phyloP scores from a whole-genome alignment of 208 protist species.

The Eutreptiella sp. region DNA sequence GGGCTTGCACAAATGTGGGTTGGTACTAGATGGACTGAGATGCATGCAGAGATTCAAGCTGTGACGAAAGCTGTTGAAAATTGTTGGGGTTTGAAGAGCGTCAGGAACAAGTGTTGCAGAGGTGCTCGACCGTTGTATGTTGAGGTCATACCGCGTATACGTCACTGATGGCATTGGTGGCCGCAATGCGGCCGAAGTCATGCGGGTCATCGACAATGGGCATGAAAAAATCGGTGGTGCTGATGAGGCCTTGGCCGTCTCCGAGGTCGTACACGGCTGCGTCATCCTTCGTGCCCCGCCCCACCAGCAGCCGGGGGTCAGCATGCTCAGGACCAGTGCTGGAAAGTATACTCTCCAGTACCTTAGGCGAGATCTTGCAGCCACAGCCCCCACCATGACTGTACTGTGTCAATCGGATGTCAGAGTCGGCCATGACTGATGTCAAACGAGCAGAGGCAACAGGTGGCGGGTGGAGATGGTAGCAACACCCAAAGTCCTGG shows the following conservation, averaged over 20 bases:
- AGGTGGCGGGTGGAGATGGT: too few species aligned
- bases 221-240: conserved; percentile 59
- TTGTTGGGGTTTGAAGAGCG: too few species aligned
- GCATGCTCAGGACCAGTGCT: neutral
- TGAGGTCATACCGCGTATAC: too few species aligned
- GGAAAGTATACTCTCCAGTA: conserved; percentile 25
- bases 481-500: too few species aligned
- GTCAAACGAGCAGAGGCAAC: too few species aligned
- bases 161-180: conserved; percentile 57
- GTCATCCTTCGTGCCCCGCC: conserved; percentile 39
- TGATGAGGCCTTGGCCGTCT: conserved; percentile 34
- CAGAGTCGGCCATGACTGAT: too few species aligned
- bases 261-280: conserved; percentile 35
- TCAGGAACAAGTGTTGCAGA: too few species aligned
- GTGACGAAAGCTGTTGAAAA: too few species aligned
- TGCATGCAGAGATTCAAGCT: too few species aligned
- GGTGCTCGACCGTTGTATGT: too few species aligned
- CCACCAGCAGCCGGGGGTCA: conserved; percentile 39
- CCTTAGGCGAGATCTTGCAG: conserved; percentile 37
- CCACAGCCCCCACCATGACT: conserved; percentile 38
- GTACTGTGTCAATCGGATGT: conserved; percentile 22
- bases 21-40: too few species aligned
- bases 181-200: conserved; percentile 47
- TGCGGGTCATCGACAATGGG: conserved; percentile 61
- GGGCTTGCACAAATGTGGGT: too few species aligned